These are phyloP conservation scores for Fusarium napiforme DNA, from an alignment of 2,329 filamentous ascomycete genomes.

Conservation along the genomic window DNA sequence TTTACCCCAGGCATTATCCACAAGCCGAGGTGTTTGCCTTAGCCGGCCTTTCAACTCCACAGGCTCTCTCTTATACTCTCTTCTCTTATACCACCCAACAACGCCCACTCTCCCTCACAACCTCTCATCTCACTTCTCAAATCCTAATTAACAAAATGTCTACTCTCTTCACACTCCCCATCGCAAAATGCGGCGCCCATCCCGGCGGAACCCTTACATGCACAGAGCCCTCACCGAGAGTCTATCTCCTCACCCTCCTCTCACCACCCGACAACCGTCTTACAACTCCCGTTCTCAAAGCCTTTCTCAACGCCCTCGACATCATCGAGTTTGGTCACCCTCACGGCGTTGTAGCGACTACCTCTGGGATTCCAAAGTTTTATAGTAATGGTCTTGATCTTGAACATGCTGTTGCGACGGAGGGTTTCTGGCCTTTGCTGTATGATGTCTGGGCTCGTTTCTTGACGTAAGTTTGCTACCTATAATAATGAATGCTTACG, in stretches of 20 bases:
- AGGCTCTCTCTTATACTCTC: no score
- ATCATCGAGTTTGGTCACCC: constrained; percentile 74
- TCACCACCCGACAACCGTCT: constrained; percentile 82
- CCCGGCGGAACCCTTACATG: constrained; percentile 69
- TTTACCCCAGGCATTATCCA: constrained; percentile 9
- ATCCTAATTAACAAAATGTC: constrained; percentile 21
- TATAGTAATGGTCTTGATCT: constrained; percentile 87
- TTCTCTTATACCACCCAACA: background rate
- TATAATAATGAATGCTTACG: no score
- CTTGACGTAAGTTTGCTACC: constrained; percentile 44
- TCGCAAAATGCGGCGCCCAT: constrained; percentile 60
- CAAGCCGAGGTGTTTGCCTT: constrained; percentile 37
- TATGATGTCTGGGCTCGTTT: constrained; percentile 74
- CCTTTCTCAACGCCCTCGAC: constrained; percentile 77
- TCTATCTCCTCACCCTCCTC: constrained; percentile 79
- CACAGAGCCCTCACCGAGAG: constrained; percentile 66
- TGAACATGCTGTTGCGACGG: constrained; percentile 68
- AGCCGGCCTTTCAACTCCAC: constrained; percentile 11
- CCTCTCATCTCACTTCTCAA: background rate
- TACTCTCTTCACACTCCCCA: constrained; percentile 59
- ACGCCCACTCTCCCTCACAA: background rate
- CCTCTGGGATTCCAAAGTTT: constrained; percentile 80
- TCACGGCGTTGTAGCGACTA: constrained; percentile 81
- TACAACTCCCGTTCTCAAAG: constrained; percentile 72
- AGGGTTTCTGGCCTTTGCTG: constrained; percentile 71